Base-by-base conservation (phyloP, 2,329 filamentous ascomycete species). In the Diaporthe batatas region DNA sequence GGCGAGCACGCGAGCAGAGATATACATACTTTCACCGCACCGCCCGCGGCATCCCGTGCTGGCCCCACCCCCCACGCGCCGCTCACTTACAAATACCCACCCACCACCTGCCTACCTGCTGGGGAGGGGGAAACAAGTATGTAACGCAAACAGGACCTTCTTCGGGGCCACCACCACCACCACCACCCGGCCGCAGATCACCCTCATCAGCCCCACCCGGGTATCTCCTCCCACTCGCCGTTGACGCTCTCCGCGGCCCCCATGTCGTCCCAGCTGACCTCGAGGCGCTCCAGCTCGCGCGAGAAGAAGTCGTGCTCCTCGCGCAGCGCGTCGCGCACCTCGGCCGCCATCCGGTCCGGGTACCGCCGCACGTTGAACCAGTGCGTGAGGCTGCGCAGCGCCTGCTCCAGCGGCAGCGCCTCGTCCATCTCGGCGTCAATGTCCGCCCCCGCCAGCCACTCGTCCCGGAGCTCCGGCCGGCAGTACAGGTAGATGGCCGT, bases 401-500 rank as follows among this genome's bases (percentile, higher is more conserved):
- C 95, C 84, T 98, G 95, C 83, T 99, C 96, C 10, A 98, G 86
- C 2, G 96, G 96, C 77, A 98, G 85, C 18, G 95, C 94, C 80
- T 97, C 94, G 79, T 98, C 96, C 1, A 98, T 95, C 77, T 98
- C 96, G 0, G 93, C 94, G 78, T 99, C 96, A 1, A 98, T 91
- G 80, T 98, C 95, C 74, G 92, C 93, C 6, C 96, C 96, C 0
- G 94, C 91, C 0, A 98, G 88, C 96, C 96, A 98, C 83, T 98
- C 96, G 79, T 99, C 96, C 39, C 96, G 89, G 58, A 99, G 87
- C 81, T 98, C 96, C 0, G 96, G 96, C 10, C 95, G 89, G 79
- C 96, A 98, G 83, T 98, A 94, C 64, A 99, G 87, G 82, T 98
- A 99, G 1, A 99, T 94, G 4, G 95, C 95, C 0, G 96, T 99